A percentile compares a stretch with the other conserved stretches of the same genome.
phyloP scores from a whole-genome alignment of 2,329 filamentous ascomycete species.

The Ophiosphaerella korrae region DNA sequence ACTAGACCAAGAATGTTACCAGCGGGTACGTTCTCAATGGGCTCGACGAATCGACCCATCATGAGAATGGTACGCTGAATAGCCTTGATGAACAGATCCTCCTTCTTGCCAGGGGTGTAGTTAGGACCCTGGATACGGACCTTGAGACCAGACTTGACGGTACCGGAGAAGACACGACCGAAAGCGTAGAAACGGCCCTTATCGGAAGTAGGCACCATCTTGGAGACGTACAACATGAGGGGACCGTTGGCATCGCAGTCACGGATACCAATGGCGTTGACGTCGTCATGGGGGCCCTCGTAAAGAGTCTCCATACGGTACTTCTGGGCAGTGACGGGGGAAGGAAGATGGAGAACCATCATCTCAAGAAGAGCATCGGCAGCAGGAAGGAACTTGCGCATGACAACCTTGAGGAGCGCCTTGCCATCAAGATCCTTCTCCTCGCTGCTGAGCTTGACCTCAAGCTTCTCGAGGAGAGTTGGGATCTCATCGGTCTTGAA shows the following conservation, averaged over 20 bases:
- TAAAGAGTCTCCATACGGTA: slow-evolving; percentile 99
- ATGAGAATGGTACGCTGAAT: slow-evolving; percentile 99
- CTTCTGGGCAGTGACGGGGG: slow-evolving; percentile 90
- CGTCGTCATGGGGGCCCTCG: slow-evolving; percentile 94
- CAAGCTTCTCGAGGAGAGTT: slow-evolving; percentile 86
- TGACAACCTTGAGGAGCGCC: slow-evolving; percentile 94
- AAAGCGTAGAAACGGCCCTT: slow-evolving; percentile 99
- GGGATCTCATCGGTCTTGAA: slow-evolving; percentile 94
- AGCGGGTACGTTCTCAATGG: slow-evolving; percentile 97
- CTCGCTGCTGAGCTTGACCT: slow-evolving; percentile 84
- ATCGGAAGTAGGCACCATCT: slow-evolving; percentile 99
- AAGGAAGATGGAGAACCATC: slow-evolving; percentile 99
- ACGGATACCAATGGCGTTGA: slow-evolving; percentile 92
- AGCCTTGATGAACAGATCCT: slow-evolving; percentile 98
- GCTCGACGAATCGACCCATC: slow-evolving; percentile 99
- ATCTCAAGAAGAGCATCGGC: slow-evolving; percentile 98
- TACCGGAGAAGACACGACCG: slow-evolving; percentile 99
- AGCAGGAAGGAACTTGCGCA: slow-evolving; percentile 98
- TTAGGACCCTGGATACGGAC: slow-evolving; percentile 99
- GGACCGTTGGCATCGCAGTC: slow-evolving; percentile 97
- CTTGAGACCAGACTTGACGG: slow-evolving; percentile 96
- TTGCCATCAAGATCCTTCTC: slow-evolving; percentile 97
- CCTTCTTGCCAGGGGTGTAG: slow-evolving; percentile 98
- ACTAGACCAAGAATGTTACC: slow-evolving; percentile 99
- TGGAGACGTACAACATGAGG: slow-evolving; percentile 99